Conservation (phyloP, 768 basidiomycete species). For the Suillus luteus region DNA sequence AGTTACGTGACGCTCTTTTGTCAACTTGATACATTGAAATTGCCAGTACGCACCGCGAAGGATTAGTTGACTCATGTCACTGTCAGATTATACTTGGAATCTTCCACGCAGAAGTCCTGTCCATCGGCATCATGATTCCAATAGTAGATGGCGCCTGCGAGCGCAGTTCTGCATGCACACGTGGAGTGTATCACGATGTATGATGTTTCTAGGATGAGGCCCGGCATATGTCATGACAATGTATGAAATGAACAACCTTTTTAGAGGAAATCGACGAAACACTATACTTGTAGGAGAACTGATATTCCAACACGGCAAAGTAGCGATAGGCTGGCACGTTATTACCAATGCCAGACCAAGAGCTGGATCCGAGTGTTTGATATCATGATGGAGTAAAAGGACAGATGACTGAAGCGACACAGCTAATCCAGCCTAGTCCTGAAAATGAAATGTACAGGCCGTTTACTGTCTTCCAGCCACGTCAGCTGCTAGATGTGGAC, state of each 20-base stretch:
- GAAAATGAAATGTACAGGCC: neutral
- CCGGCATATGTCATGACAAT: neutral
- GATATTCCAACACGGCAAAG: neutral
- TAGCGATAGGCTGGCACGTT: neutral
- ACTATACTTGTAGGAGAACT: neutral
- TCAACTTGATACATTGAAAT: neutral
- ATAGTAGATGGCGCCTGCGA: neutral
- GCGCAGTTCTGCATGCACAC: neutral
- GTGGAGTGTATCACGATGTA: neutral
- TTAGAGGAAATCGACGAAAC: neutral
- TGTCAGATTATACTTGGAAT: neutral
- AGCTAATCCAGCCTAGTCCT: neutral
- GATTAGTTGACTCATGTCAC: neutral
- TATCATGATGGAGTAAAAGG: neutral
- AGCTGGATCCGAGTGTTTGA: neutral
- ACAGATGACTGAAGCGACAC: neutral
- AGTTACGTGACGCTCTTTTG: neutral
- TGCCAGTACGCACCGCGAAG: neutral
- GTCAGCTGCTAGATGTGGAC: neutral
- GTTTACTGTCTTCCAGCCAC: neutral
- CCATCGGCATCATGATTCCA: neutral
- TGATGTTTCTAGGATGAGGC: neutral
- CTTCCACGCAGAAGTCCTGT: neutral
- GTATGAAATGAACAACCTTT: neutral
- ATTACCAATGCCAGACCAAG: neutral